phyloP scores from a whole-genome alignment of 805 yeast genomes.

The Lipomyces chichibuensis region DNA sequence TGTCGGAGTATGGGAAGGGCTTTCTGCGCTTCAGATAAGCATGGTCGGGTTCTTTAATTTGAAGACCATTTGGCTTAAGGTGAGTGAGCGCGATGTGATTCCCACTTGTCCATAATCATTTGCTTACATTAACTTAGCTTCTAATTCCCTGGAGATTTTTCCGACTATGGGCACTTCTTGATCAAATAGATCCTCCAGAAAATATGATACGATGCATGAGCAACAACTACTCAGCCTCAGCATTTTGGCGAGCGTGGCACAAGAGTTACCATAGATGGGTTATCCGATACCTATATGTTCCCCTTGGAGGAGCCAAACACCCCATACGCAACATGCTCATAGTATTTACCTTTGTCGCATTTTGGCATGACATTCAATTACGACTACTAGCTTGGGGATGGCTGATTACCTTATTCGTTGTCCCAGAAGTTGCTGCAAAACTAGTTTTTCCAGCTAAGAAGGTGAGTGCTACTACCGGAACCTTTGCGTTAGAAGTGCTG shows the following conservation, averaged over 20 bases:
- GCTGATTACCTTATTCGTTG: constrained; percentile 80
- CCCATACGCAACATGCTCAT: constrained; percentile 76
- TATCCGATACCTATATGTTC: constrained; percentile 83
- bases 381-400: constrained; percentile 93
- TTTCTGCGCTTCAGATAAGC: constrained; percentile 88
- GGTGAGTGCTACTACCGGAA: constrained; percentile 7
- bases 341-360: constrained; percentile 92
- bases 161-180: constrained; percentile 89
- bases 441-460: constrained; percentile 43
- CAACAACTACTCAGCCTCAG: constrained; percentile 86
- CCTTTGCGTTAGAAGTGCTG: not conserved
- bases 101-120: not conserved
- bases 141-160: constrained; percentile 96
- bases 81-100: not conserved
- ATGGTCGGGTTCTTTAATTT: constrained; percentile 92
- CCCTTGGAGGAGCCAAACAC: constrained; percentile 79
- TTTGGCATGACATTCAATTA: constrained; percentile 97
- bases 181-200: constrained; percentile 94
- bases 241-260: constrained; percentile 99
- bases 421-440: constrained; percentile 81
- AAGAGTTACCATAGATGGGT: constrained; percentile 91
- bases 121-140: constrained; percentile 42
- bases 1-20: constrained; percentile 85
- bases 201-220: constrained; percentile 96
- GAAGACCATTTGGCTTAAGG: constrained; percentile 89